Conservation (phyloP, 441 rosid species). For the Gossypium davidsonii region DNA sequence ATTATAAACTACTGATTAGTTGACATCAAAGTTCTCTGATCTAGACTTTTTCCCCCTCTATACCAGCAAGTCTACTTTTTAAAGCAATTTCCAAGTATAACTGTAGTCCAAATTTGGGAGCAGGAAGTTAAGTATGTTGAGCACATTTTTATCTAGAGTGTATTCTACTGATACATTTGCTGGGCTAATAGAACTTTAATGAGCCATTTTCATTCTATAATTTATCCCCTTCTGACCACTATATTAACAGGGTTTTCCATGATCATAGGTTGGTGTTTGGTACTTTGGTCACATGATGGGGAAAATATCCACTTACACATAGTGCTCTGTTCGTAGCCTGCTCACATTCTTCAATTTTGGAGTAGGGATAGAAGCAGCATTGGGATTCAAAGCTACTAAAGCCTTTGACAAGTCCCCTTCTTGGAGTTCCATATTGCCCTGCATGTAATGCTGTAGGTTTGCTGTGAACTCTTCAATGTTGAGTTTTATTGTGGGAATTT, state of each 20-base stretch:
- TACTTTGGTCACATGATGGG: constrained; percentile 6
- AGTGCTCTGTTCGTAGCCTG: constrained; percentile 88
- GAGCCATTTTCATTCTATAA: not conserved
- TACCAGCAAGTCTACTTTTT: not conserved
- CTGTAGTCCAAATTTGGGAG: not conserved
- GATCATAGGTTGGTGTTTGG: not conserved
- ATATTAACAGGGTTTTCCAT: not conserved
- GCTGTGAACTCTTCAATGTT: constrained; percentile 55
- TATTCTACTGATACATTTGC: constrained; percentile 8
- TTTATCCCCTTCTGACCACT: constrained; percentile 10
- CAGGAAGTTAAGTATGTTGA: not conserved
- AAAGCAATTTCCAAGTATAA: constrained; percentile 4
- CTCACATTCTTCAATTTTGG: constrained; percentile 75
- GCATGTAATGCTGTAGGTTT: constrained; percentile 61
- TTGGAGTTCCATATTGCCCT: constrained; percentile 65
- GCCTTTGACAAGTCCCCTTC: constrained; percentile 82
- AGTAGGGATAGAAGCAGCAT: constrained; percentile 64
- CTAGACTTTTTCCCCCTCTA: not conserved
- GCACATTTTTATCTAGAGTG: constrained; percentile 1
- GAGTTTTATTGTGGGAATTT: constrained; percentile 74
- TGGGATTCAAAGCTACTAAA: constrained; percentile 73
- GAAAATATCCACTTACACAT: constrained; percentile 72
- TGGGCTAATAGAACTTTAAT: constrained; percentile 6
- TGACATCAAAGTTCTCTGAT: not conserved
- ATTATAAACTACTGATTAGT: not conserved